Evolutionary conservation across 106 monocot genomes (phyloP), one percentile per base, ranked within the genome.

Genomic region (Dendrobium catenatum): DNA sequence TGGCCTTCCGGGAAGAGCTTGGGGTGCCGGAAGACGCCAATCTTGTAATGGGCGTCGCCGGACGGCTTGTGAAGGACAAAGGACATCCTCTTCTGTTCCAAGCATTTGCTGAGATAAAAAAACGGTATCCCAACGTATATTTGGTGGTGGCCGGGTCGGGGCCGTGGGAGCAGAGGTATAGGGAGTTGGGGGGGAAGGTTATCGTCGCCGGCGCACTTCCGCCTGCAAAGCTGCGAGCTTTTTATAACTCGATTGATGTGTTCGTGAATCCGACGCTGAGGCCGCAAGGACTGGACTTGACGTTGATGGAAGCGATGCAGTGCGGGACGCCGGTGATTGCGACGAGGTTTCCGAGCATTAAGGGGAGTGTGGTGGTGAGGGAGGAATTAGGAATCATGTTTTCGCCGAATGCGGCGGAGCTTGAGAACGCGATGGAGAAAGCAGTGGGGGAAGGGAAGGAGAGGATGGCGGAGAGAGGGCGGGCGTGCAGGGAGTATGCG

Each of bases 221-320:
- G 29, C 93, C 98, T 0, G 46, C 70, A 43, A 85, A 82, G 81
- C 86, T 97, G 73, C 85, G 82, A 68, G 93, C 91, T 9, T 99
- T 99, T 91, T 99, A 95, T 85, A 99, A 99, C 79, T 76, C 95
- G 0, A 29, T 98, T 24, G 98, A 99, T 86, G 90, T 93, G 80
- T 99, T 99, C 73, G 84, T 99, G 40, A 93, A 99, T 84, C 99
- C 99, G 24, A 99, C 95, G 16, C 76, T 99, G 73, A 76, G 95
- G 74, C 99, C 99, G n/a, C 99, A 99, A 73, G 99, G 99, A 1
- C 80, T 99, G 68, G 99, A 95, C 77, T 73, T 95, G 79, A 99
- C 95, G 68, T 70, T 95, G 77, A 99, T 99, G 95, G 95, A 99
- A 89, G 99, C 99, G 20, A 99, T 99, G 99, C 93, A 86, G 90